phyloP scores from a whole-genome alignment of 306 rosid genomes.

The Dalbergia oliveri region DNA sequence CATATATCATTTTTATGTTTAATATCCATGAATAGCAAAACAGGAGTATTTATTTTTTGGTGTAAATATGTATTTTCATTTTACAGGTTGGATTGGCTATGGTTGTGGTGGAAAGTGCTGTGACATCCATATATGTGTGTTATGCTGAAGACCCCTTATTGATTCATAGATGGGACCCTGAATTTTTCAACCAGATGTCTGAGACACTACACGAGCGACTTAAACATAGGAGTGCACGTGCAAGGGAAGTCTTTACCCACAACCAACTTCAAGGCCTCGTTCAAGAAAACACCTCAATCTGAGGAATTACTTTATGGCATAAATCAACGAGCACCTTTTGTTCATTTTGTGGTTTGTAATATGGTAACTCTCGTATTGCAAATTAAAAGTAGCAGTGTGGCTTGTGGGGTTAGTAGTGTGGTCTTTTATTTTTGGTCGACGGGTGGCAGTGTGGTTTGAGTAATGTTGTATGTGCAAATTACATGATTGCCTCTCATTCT shows the following conservation, averaged over 20 bases:
- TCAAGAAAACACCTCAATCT: slow-evolving; percentile 39
- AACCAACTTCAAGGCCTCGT: slow-evolving; percentile 56
- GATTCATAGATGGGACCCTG: slow-evolving; percentile 95
- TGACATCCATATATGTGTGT: slow-evolving; percentile 92
- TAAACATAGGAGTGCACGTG: slow-evolving; percentile 85
- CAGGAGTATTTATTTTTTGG: not conserved
- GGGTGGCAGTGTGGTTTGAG: too few relatives aligned
- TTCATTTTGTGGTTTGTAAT: slow-evolving; percentile 17
- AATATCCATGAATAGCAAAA: too few relatives aligned
- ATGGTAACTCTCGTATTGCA: slow-evolving; percentile 1
- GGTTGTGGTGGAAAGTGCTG: slow-evolving; percentile 98
- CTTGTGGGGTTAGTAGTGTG: too few relatives aligned
- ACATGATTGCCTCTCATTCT: too few relatives aligned
- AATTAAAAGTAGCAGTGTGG: not conserved
- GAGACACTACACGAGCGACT: slow-evolving; percentile 95
- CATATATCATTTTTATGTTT: too few relatives aligned
- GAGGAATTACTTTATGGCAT: slow-evolving; percentile 24
- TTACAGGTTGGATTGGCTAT: slow-evolving; percentile 97
- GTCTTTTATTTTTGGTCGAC: too few relatives aligned
- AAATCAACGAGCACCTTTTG: not conserved
- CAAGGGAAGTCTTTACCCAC: slow-evolving; percentile 72
- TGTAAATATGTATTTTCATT: slow-evolving; percentile 54
- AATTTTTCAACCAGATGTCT: slow-evolving; percentile 90
- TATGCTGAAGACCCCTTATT: slow-evolving; percentile 94
- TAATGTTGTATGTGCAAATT: too few relatives aligned